These are phyloP conservation scores for Aureobasidium pullulans DNA, from an alignment of 2,329 filamentous ascomycete species.

Conservation along the genomic window DNA sequence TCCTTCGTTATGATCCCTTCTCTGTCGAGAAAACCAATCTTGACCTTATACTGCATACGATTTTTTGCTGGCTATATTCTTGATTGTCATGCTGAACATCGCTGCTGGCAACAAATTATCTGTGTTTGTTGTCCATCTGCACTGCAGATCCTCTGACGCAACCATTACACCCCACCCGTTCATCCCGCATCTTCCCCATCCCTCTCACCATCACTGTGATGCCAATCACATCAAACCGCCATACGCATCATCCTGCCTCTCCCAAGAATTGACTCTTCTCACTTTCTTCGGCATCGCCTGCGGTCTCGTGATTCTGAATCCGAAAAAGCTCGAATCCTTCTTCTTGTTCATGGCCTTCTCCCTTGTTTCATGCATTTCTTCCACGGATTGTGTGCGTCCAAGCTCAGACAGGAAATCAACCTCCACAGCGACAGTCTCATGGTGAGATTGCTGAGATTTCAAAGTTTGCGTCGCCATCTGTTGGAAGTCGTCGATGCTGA, in stretches of 20 bases:
- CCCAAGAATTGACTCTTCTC: conserved; percentile 3
- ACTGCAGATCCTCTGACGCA: background rate
- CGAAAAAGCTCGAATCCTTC: background rate
- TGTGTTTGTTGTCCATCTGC: background rate
- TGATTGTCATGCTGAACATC: background rate
- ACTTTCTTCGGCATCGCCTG: background rate
- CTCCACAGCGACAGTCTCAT: conserved; percentile 1
- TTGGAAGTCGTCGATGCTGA: background rate
- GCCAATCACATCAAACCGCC: conserved; percentile 1
- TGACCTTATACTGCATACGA: too few species aligned
- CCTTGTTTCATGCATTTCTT: conserved; percentile 13
- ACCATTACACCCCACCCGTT: background rate
- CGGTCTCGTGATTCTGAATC: background rate
- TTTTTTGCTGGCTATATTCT: too few species aligned
- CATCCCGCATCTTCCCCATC: background rate
- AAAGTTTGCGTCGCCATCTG: conserved; percentile 1
- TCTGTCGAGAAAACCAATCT: too few species aligned
- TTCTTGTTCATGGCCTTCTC: conserved; percentile 14
- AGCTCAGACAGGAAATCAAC: background rate
- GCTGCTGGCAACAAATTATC: background rate
- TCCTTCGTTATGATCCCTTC: too few species aligned
- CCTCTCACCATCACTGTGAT: background rate
- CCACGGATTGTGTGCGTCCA: background rate
- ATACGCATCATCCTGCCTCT: conserved; percentile 5
- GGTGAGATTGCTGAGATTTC: background rate